Evolutionary conservation across 2,329 filamentous ascomycete genomes (phyloP), one percentile per base, ranked within the genome.

Genomic region (Epichloe glyceriae): DNA sequence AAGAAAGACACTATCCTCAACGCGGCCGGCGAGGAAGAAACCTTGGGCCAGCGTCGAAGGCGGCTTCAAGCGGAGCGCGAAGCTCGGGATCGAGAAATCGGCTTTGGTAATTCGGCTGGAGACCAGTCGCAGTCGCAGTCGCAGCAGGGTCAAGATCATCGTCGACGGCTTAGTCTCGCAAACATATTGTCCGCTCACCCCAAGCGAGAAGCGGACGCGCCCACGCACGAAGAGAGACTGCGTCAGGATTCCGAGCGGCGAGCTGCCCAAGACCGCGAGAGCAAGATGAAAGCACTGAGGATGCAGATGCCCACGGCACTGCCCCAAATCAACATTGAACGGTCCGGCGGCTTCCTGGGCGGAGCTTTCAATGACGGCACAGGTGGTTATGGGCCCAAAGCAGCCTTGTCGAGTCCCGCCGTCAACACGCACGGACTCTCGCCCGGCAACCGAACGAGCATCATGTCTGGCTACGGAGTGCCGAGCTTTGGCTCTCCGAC

Each of bases 31-130:
- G 84, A 83, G 56, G 84, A 88, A 58, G 87, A 93, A 62, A 91
- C 87, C 0, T 72, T 93, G 0, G 87, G 86, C 10, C 85, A 91
- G 64, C 81, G 87, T 11, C 81, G 86, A 0, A 80, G 80, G 30
- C 78, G 87, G 26, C 72, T 93, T 2, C 85, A 89, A 62, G 80
- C 82, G 6, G 80, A 83, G 60, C 73, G 74, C 26, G 82, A 86
- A 64, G 82, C 82, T 6, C 76, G 79, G 30, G 76, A 78, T 54
- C 69, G 73, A 41, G 77, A 78, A 55, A 76, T 79, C 64, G 70
- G 67, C 41, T 62, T 67, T 38, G 63, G 64, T 50, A 58, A 61
- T 17, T 54, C 60, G 19, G 54, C 55, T 14, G 55, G 56, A 17
- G 53, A 52, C 17, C 51, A 52, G 22, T 57, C 57, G 5, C 53